These are phyloP conservation scores for Botrytis elliptica DNA, from an alignment of 2,329 filamentous ascomycete genomes.

Conservation along the genomic window DNA sequence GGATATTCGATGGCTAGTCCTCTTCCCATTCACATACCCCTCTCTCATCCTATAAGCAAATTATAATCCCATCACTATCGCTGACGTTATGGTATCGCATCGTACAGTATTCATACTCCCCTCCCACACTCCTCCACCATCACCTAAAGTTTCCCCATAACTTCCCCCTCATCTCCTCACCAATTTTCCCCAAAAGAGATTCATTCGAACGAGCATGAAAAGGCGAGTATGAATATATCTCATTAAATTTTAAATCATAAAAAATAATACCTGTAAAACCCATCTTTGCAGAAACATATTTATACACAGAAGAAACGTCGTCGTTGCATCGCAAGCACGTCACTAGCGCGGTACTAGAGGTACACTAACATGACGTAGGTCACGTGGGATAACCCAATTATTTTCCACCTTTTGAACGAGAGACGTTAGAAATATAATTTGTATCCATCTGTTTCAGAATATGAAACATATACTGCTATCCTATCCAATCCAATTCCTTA, in stretches of 20 bases:
- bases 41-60: neutral
- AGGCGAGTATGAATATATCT: neutral
- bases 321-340: neutral
- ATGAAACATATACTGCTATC: neutral
- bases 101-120: rapidly evolving
- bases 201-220: neutral
- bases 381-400: neutral
- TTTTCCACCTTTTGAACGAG: no score
- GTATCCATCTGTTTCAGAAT: no score
- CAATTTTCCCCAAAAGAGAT: neutral
- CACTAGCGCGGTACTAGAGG: neutral
- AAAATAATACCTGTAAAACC: neutral
- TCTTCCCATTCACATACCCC: neutral
- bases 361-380: neutral
- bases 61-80: no score
- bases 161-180: neutral
- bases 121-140: neutral
- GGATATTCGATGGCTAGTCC: neutral
- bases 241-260: rapidly evolving
- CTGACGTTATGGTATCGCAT: rapidly evolving
- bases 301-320: neutral
- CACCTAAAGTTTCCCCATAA: no score
- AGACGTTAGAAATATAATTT: no score
- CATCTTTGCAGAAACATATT: neutral
- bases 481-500: neutral